These are phyloP conservation scores for Phytopythium litorale DNA, from an alignment of 352 stramenopile genomes.

Conservation along the genomic window DNA sequence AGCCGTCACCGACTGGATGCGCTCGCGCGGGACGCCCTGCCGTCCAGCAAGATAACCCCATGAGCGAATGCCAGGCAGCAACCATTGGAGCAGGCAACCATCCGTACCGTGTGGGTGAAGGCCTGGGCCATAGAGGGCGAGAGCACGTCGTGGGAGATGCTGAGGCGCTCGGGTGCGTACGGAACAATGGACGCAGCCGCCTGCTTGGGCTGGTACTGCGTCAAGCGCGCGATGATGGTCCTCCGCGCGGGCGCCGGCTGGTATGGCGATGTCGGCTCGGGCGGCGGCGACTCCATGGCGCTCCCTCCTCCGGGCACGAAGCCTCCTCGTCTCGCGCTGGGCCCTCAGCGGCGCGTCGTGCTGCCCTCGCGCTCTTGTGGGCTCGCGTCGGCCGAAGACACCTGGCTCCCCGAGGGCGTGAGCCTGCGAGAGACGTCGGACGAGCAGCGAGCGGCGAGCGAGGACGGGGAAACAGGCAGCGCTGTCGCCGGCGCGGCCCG, in stretches of 20 bases:
- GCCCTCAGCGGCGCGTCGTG: background rate
- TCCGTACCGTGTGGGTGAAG: slow-evolving; percentile 32
- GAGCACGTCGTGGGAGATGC: slow-evolving; percentile 49
- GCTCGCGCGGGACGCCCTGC: background rate
- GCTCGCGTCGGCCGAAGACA: too few relatives aligned
- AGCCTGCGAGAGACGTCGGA: background rate
- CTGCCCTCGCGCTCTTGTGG: background rate
- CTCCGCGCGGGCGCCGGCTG: slow-evolving; percentile 16
- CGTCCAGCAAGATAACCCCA: background rate
- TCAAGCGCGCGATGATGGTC: slow-evolving; percentile 49
- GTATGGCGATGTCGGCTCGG: background rate
- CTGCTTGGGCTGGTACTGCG: slow-evolving; percentile 29
- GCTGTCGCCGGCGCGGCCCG: background rate
- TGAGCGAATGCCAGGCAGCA: background rate
- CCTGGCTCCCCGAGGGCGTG: too few relatives aligned
- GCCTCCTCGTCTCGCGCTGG: background rate
- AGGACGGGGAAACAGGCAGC: too few relatives aligned
- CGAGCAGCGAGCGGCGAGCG: background rate
- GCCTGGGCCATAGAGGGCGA: slow-evolving; percentile 43
- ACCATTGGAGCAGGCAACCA: too few relatives aligned
- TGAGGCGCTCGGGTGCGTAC: slow-evolving; percentile 59
- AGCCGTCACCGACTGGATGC: slow-evolving; percentile 4
- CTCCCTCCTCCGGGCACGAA: background rate
- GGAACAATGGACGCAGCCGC: slow-evolving; percentile 52
- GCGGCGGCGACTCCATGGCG: background rate